These are phyloP conservation scores for Lineolata rhizophorae DNA, from an alignment of 495 filamentous ascomycete genomes.

Conservation along the genomic window DNA sequence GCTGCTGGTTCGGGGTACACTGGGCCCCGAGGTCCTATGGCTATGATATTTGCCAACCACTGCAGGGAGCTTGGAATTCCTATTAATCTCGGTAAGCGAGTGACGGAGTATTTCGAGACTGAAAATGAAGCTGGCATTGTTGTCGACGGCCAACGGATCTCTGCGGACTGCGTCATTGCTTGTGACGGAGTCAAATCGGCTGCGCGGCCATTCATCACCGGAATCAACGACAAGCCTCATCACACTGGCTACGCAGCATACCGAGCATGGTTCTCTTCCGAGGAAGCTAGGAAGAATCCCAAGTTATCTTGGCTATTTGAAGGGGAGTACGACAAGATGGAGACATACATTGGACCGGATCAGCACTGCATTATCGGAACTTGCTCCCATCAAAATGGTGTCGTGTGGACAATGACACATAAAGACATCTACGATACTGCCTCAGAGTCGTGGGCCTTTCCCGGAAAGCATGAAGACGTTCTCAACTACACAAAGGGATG, in stretches of 20 bases:
- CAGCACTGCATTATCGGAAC: slow-evolving; percentile 41
- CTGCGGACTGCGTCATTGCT: slow-evolving; percentile 32
- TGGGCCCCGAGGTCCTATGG: slow-evolving; percentile 36
- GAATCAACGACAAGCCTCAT: slow-evolving; percentile 36
- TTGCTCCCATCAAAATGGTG: slow-evolving; percentile 38
- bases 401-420: slow-evolving; percentile 53
- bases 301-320: no score
- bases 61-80: slow-evolving; percentile 30
- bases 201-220: slow-evolving; percentile 33
- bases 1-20: slow-evolving; percentile 34
- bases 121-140: slow-evolving; percentile 28
- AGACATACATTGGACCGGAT: slow-evolving; percentile 36
- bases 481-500: slow-evolving; percentile 42
- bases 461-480: slow-evolving; percentile 34
- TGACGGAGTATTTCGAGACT: slow-evolving; percentile 34
- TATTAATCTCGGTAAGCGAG: slow-evolving; percentile 29
- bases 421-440: slow-evolving; percentile 36
- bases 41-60: slow-evolving; percentile 35
- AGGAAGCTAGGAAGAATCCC: slow-evolving; percentile 37
- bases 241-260: slow-evolving; percentile 36
- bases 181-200: slow-evolving; percentile 38
- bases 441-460: slow-evolving; percentile 42
- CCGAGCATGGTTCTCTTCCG: slow-evolving; percentile 37
- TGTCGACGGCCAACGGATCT: slow-evolving; percentile 27
- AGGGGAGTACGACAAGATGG: no score